Evolutionary conservation across 129 eudicot genomes (phyloP).

Genomic region (Oenanthe sinensis): DNA sequence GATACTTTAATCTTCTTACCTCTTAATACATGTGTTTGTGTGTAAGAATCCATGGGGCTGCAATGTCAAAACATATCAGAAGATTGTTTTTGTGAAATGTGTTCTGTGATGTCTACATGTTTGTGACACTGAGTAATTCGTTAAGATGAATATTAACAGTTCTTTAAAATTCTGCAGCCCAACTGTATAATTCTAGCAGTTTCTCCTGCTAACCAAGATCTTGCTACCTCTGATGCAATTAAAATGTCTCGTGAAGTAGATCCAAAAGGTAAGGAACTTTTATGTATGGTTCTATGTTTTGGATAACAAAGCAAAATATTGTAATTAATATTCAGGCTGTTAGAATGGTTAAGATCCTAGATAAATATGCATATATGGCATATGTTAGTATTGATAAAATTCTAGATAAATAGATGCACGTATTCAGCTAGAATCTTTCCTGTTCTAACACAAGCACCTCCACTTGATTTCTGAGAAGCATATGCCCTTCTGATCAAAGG

Average conservation of each 20-base stretch:
- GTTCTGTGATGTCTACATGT: background rate
- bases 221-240: slow-evolving; percentile 16
- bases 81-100: background rate
- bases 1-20: background rate
- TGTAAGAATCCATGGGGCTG: background rate
- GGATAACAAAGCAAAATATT: background rate
- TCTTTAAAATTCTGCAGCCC: slow-evolving; percentile 57
- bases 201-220: slow-evolving; percentile 99
- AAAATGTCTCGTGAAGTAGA: slow-evolving; percentile 17
- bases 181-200: slow-evolving; percentile 94
- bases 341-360: background rate
- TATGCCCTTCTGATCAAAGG: background rate
- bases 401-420: background rate
- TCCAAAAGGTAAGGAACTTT: slow-evolving; percentile 7
- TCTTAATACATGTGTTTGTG: background rate
- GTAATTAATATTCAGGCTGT: background rate
- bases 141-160: background rate
- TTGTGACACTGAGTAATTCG: background rate
- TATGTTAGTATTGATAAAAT: background rate
- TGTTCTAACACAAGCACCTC: background rate
- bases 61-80: background rate
- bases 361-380: background rate
- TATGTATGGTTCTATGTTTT: background rate
- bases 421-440: background rate
- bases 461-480: background rate